phyloP scores from a whole-genome alignment of 768 basidiomycete species.

The Phylloporus scabripes region DNA sequence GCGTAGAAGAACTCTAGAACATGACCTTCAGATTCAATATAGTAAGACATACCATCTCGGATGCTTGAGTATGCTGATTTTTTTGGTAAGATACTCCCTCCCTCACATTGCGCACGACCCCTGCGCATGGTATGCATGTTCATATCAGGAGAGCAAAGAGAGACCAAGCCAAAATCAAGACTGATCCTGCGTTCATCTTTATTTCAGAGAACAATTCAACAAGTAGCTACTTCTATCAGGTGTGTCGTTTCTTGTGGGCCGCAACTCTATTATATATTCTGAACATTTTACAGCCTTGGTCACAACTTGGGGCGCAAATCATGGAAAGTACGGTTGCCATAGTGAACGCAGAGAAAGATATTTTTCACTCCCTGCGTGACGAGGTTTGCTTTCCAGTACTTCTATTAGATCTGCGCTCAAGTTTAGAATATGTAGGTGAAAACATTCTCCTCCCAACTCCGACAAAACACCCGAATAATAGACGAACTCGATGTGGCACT shows the following conservation, averaged over 20 bases:
- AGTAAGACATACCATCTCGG: constrained; percentile 33
- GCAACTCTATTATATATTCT: background rate
- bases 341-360: constrained; percentile 57
- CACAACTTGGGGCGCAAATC: constrained; percentile 64
- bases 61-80: constrained; percentile 5
- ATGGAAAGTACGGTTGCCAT: constrained; percentile 51
- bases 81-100: constrained; percentile 56
- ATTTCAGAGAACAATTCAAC: constrained; percentile 64
- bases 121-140: constrained; percentile 68
- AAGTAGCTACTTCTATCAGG: constrained; percentile 63
- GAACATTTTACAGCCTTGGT: constrained; percentile 54
- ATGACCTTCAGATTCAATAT: constrained; percentile 46
- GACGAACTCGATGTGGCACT: constrained; percentile 86
- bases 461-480: constrained; percentile 68
- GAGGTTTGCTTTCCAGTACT: constrained; percentile 41
- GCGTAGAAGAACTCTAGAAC: constrained; percentile 49
- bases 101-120: constrained; percentile 62
- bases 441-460: constrained; percentile 47
- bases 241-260: constrained; percentile 19
- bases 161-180: constrained; percentile 47
- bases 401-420: constrained; percentile 2
- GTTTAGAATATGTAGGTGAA: constrained; percentile 47
- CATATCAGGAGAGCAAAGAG: constrained; percentile 64
- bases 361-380: constrained; percentile 61
- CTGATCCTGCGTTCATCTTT: constrained; percentile 45